Evolutionary conservation across 805 yeast species (phyloP).

Genomic region (Komagataella kurtzmanii): DNA sequence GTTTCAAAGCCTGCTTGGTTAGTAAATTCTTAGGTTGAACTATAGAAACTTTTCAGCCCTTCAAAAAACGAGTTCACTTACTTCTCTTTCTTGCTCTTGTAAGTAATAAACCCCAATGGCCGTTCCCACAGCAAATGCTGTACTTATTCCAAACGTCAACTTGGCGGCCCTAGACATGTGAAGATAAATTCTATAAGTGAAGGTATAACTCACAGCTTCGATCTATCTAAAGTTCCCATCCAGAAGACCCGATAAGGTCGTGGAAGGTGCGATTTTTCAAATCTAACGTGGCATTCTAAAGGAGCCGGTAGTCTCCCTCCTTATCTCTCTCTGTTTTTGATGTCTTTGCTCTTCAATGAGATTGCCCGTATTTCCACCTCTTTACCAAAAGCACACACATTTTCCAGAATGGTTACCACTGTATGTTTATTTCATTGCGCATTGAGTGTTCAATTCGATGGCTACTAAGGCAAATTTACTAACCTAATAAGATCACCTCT

Average conservation of each 20-base stretch:
- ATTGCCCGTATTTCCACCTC: background rate
- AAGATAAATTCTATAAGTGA: background rate
- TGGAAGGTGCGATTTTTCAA: background rate
- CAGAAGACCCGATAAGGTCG: background rate
- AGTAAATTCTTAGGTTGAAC: background rate
- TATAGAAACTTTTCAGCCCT: background rate
- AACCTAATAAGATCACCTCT: constrained; percentile 34
- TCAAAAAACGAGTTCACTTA: constrained; percentile 12
- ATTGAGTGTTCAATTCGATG: background rate
- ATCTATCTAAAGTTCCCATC: background rate
- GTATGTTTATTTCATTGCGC: background rate
- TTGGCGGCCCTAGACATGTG: constrained; percentile 73
- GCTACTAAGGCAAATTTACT: background rate
- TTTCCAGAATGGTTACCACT: background rate
- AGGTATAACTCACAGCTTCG: background rate
- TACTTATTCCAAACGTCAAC: constrained; percentile 50
- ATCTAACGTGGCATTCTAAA: background rate
- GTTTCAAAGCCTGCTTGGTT: constrained; percentile 41
- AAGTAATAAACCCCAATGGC: constrained; percentile 57
- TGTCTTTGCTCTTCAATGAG: background rate
- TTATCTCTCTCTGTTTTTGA: background rate
- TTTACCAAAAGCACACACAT: background rate
- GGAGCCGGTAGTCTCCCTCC: background rate
- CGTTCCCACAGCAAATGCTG: constrained; percentile 41
- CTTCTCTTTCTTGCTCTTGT: constrained; percentile 57